Conservation (phyloP, 2,329 filamentous ascomycete genomes). For the Talaromyces piceae region DNA sequence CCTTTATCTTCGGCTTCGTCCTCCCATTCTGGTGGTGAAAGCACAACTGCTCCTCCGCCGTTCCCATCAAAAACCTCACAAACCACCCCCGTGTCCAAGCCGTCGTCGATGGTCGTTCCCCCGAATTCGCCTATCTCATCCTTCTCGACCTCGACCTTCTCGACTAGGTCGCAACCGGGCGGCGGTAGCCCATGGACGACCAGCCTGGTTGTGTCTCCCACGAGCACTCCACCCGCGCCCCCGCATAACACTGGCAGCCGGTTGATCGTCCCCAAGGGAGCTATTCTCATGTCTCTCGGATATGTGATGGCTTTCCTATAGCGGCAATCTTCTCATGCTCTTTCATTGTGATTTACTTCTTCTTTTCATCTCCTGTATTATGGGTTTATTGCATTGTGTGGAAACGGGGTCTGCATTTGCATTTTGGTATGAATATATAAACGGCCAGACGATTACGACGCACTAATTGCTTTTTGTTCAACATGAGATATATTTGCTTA, state of each 20-base stretch:
- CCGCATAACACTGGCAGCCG: neutral
- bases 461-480: neutral
- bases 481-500: neutral
- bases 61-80: neutral
- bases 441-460: neutral
- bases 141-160: neutral
- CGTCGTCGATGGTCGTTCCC: neutral
- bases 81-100: neutral
- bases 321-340: too few species aligned
- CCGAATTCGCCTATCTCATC: neutral
- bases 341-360: neutral
- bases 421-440: neutral
- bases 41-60: neutral
- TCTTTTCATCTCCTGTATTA: neutral
- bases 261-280: neutral
- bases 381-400: neutral
- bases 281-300: neutral
- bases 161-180: neutral
- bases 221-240: neutral
- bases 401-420: neutral
- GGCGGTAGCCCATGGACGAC: neutral
- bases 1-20: slow-evolving; percentile 37
- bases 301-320: neutral
- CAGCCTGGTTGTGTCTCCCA: neutral
- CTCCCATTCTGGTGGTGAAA: slow-evolving; percentile 42